Evolutionary conservation across 2,329 filamentous ascomycete genomes (phyloP).

Genomic region (Trematosphaeria pertusa): DNA sequence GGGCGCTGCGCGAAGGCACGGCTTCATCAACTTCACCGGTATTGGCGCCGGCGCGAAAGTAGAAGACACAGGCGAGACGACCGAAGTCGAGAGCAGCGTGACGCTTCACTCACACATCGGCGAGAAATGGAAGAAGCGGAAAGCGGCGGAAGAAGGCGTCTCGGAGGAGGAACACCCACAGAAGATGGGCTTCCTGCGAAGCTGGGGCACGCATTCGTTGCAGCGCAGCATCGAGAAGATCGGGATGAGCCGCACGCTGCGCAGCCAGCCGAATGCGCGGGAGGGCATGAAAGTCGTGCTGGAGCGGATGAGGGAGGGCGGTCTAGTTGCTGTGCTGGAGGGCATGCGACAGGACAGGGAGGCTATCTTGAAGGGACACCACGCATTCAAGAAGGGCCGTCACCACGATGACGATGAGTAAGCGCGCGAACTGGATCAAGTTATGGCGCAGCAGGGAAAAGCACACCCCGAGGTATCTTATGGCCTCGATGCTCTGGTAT

Average conservation of each 20-base stretch:
- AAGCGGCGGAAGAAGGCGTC: constrained; percentile 49
- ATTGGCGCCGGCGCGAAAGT: constrained; percentile 33
- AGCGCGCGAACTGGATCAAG: not conserved
- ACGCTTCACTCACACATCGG: constrained; percentile 76
- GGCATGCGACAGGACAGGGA: constrained; percentile 71
- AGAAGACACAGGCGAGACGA: constrained; percentile 52
- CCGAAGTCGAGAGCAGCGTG: constrained; percentile 76
- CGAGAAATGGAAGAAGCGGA: constrained; percentile 64
- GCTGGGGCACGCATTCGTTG: constrained; percentile 73
- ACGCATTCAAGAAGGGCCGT: constrained; percentile 13
- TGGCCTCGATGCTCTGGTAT: no score
- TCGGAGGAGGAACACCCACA: constrained; percentile 56
- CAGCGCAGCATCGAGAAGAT: constrained; percentile 82
- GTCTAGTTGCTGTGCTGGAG: constrained; percentile 72
- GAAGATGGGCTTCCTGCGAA: constrained; percentile 64
- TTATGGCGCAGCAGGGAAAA: not conserved
- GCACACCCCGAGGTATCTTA: not conserved
- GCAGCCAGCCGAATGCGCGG: constrained; percentile 79
- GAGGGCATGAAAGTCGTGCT: constrained; percentile 85
- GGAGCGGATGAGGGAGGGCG: constrained; percentile 71
- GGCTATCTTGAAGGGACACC: constrained; percentile 36
- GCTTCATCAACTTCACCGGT: constrained; percentile 38
- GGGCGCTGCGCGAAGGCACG: constrained; percentile 37
- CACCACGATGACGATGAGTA: constrained; percentile 30
- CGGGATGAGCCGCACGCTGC: constrained; percentile 77